A percentile compares a stretch with the other conserved stretches of the same genome.
Conservation (phyloP, 306 rosid species). For the Rubus idaeus region DNA sequence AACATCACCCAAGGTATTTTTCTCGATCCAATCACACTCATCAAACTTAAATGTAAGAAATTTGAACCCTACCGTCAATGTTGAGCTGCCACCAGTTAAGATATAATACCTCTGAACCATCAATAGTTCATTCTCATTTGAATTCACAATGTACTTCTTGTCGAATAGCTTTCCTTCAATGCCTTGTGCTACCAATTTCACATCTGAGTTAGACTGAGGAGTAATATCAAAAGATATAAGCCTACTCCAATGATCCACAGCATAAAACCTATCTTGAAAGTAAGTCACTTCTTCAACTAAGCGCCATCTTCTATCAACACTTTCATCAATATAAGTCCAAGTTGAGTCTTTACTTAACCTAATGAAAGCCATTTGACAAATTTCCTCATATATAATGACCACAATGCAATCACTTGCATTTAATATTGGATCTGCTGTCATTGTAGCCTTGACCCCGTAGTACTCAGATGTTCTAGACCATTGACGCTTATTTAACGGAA, state of each 20-base stretch:
- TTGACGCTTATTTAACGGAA: background rate
- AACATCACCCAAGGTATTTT: background rate
- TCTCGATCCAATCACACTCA: background rate
- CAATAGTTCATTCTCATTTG: background rate
- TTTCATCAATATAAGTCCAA: background rate
- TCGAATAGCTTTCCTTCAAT: background rate
- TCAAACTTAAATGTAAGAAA: background rate
- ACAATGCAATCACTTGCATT: background rate
- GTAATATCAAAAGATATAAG: background rate
- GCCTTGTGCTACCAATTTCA: background rate
- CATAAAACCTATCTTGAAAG: background rate
- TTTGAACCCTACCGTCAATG: background rate
- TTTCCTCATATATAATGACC: background rate
- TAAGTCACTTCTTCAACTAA: background rate
- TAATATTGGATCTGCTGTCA: background rate
- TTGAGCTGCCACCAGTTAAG: rapidly evolving
- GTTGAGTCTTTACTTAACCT: background rate
- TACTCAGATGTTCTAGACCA: background rate
- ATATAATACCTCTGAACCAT: background rate
- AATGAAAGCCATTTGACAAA: background rate
- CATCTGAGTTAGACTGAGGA: background rate
- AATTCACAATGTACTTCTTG: background rate
- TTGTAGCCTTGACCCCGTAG: background rate
- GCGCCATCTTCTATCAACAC: background rate
- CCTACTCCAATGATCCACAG: background rate